Evolutionary conservation across 306 rosid species (phyloP).

Genomic region (Casuarina glauca): DNA sequence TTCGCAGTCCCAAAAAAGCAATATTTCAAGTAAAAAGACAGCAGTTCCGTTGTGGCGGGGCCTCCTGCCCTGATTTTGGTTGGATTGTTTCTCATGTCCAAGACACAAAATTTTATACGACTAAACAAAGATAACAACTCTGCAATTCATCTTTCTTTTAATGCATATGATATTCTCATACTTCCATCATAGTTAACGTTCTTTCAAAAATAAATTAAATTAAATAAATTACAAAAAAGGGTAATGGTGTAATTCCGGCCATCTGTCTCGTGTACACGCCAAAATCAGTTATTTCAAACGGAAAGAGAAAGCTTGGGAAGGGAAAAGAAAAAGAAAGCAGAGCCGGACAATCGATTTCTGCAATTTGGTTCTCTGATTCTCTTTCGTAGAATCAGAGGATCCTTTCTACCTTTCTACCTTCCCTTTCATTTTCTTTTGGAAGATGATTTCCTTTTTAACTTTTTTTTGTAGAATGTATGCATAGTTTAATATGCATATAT

Average conservation of each 20-base stretch:
- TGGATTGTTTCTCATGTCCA: too few relatives aligned
- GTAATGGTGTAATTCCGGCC: constrained; percentile 20
- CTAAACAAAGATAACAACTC: too few relatives aligned
- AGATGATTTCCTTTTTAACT: neutral
- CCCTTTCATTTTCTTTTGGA: neutral
- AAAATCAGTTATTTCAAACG: constrained; percentile 47
- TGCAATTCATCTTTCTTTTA: too few relatives aligned
- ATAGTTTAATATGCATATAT: neutral
- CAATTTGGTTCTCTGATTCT: constrained; percentile 72
- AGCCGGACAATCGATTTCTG: constrained; percentile 28
- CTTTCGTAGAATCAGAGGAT: constrained; percentile 63
- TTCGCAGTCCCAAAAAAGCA: neutral
- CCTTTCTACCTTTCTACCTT: constrained; percentile 28
- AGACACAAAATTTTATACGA: too few relatives aligned
- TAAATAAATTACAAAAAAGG: constrained; percentile 24
- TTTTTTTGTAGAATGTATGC: neutral
- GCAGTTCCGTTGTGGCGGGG: neutral
- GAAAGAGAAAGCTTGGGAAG: constrained; percentile 23
- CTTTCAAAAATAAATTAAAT: neutral
- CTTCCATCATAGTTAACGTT: too few relatives aligned
- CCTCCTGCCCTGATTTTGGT: neutral
- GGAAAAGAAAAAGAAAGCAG: constrained; percentile 18
- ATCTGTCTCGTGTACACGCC: constrained; percentile 25
- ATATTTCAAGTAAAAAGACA: constrained; percentile 26
- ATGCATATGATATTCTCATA: too few relatives aligned